These are phyloP conservation scores for Hyaloraphidium curvatum DNA, from an alignment of 192 early-diverging fungal species.

Conservation along the genomic window DNA sequence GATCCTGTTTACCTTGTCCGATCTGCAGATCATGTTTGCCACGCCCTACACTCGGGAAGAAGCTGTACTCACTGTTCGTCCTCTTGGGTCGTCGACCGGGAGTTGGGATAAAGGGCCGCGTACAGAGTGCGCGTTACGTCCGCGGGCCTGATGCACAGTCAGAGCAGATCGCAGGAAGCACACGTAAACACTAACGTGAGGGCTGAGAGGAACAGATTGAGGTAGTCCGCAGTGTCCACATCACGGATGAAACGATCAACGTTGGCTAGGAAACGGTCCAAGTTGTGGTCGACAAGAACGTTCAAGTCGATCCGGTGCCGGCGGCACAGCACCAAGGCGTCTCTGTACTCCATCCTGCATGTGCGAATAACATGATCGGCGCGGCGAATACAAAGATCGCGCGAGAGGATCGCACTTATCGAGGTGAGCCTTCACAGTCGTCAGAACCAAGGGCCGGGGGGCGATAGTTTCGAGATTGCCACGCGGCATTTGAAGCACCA, in stretches of 20 bases:
- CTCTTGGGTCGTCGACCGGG: background rate
- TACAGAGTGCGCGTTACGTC: slow-evolving; percentile 75
- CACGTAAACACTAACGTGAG: slow-evolving; percentile 19
- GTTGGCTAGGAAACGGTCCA: slow-evolving; percentile 43
- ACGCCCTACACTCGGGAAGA: no score
- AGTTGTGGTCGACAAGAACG: slow-evolving; percentile 62
- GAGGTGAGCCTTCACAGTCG: slow-evolving; percentile 39
- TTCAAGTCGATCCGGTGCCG: slow-evolving; percentile 89
- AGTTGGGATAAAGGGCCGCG: slow-evolving; percentile 12
- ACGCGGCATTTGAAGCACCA: slow-evolving; percentile 69
- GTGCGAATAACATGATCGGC: background rate
- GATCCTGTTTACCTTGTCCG: slow-evolving; percentile 49
- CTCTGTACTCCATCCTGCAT: slow-evolving; percentile 40
- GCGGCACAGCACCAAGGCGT: slow-evolving; percentile 65
- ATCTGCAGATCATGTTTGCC: no score
- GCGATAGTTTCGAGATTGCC: slow-evolving; percentile 88
- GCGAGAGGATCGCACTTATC: slow-evolving; percentile 17
- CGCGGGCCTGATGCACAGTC: slow-evolving; percentile 28
- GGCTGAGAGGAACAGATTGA: slow-evolving; percentile 77
- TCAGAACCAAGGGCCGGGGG: slow-evolving; percentile 74
- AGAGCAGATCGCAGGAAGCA: background rate
- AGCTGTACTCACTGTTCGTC: no score
- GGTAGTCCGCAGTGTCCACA: slow-evolving; percentile 57
- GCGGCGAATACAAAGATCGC: background rate
- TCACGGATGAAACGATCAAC: slow-evolving; percentile 52